Evolutionary conservation across 2,329 filamentous ascomycete species (phyloP).

Genomic region (Aspergillus transmontanensis): DNA sequence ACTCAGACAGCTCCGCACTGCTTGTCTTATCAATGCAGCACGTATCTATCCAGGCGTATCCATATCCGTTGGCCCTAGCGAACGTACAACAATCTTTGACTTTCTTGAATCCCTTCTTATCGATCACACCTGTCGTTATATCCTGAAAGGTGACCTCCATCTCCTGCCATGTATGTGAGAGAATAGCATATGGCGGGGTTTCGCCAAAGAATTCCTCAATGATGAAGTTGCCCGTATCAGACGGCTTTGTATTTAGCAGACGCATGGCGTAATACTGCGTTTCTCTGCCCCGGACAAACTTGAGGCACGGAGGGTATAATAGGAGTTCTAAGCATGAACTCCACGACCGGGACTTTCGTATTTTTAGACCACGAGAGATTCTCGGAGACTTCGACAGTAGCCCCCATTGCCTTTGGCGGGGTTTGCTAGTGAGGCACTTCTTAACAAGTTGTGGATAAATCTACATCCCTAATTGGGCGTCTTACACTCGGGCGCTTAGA

Average conservation of each 20-base stretch:
- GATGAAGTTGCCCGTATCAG: neutral
- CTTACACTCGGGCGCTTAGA: neutral
- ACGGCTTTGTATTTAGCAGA: neutral
- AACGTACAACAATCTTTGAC: neutral
- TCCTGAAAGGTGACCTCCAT: neutral
- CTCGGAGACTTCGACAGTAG: neutral
- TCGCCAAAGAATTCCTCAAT: neutral
- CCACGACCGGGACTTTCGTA: neutral
- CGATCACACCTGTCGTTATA: neutral
- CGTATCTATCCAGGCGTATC: neutral
- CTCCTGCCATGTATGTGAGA: slow-evolving; percentile 1
- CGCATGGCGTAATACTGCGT: no score
- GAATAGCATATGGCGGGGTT: neutral
- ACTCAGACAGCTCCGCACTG: slow-evolving; percentile 1
- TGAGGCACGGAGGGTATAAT: no score
- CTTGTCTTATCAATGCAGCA: slow-evolving; percentile 5
- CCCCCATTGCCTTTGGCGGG: neutral
- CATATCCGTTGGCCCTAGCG: neutral
- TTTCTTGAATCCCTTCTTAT: neutral
- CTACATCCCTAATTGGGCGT: neutral
- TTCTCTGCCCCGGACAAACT: no score
- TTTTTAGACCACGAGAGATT: neutral
- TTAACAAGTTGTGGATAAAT: neutral
- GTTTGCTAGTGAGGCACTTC: neutral
- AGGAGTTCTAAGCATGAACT: neutral